Evolutionary conservation across 495 filamentous ascomycete species (phyloP).

Genomic region (Neurospora pannonica): DNA sequence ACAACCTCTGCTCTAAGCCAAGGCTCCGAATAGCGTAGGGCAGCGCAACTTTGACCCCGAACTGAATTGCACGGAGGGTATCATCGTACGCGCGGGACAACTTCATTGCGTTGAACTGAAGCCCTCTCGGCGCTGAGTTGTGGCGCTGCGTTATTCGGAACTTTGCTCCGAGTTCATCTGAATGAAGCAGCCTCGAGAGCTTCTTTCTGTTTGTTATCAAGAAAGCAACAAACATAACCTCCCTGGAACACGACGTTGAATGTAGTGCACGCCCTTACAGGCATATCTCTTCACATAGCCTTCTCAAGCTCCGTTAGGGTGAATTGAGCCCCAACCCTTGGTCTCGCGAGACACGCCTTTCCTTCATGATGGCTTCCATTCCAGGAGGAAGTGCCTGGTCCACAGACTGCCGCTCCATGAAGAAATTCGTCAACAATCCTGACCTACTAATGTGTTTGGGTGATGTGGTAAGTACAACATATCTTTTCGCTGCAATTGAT

Average conservation of each 20-base stretch:
- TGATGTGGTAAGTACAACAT: not conserved
- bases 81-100: not conserved
- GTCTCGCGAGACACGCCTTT: not conserved
- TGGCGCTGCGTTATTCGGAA: not conserved
- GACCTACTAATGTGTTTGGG: not conserved
- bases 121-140: not conserved
- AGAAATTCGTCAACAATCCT: not conserved
- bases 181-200: not conserved
- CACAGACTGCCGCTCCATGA: not conserved
- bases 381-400: not conserved
- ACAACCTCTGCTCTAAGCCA: not conserved
- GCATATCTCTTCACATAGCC: not conserved
- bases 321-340: not conserved
- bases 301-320: not conserved
- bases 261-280: not conserved
- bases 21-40: not conserved
- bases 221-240: no score
- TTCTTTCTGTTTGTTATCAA: not conserved
- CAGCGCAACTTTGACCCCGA: not conserved
- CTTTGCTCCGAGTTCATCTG: not conserved
- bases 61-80: not conserved
- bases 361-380: not conserved
- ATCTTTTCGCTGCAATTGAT: not conserved
- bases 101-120: no score
- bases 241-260: no score